Evolutionary conservation across 1,284 basidiomycete genomes (phyloP).

Genomic region (Exobasidium cylindrosporum): DNA sequence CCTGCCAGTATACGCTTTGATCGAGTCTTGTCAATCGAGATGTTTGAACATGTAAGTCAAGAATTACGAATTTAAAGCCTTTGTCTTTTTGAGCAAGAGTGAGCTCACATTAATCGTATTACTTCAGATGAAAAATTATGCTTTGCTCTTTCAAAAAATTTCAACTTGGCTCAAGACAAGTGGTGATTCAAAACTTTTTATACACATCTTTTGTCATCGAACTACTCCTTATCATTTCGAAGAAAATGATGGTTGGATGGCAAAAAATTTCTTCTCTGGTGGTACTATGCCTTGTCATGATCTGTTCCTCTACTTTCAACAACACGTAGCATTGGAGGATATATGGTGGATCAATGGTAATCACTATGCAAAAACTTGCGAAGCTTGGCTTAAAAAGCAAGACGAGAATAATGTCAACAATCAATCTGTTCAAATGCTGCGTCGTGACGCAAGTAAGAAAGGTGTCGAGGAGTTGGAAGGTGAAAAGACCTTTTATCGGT

Average conservation of each 20-base stretch:
- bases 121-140: conserved; percentile 60
- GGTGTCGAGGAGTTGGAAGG: conserved; percentile 59
- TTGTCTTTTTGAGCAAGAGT: not conserved
- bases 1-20: conserved; percentile 61
- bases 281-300: conserved; percentile 59
- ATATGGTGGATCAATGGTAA: conserved; percentile 61
- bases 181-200: conserved; percentile 63
- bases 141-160: conserved; percentile 66
- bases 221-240: conserved; percentile 68
- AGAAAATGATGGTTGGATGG: conserved; percentile 70
- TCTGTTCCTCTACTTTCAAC: conserved; percentile 70
- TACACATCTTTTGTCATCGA: conserved; percentile 72
- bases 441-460: conserved; percentile 39
- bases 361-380: conserved; percentile 69
- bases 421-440: conserved; percentile 21
- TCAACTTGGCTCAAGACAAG: conserved; percentile 66
- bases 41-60: conserved; percentile 79
- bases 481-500: conserved; percentile 63
- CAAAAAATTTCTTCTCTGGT: conserved; percentile 70
- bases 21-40: conserved; percentile 73
- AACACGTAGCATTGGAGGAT: conserved; percentile 65
- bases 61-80: too few relatives aligned
- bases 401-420: conserved; percentile 63
- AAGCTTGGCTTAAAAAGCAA: conserved; percentile 69
- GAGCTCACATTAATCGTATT: too few relatives aligned